phyloP scores from a whole-genome alignment of 1,139 yeast genomes.

The Kodamaea fungicola region DNA sequence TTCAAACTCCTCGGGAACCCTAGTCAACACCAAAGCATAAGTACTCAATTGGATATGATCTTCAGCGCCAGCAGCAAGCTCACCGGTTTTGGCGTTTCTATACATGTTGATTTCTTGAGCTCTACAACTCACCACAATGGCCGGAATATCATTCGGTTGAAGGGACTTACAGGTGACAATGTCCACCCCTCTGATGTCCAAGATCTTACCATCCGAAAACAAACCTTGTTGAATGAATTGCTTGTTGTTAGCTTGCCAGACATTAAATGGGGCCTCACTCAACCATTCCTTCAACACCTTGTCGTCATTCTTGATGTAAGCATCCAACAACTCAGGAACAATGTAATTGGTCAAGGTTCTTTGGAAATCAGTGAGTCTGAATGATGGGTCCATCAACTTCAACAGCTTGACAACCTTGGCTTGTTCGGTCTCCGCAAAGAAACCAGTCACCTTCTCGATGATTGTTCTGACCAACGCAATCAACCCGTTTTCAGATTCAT shows the following conservation, averaged over 20 bases:
- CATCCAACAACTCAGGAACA: conserved; percentile 93
- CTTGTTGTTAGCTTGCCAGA: conserved; percentile 91
- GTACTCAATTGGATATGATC: conserved; percentile 90
- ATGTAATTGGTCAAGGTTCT: conserved; percentile 87
- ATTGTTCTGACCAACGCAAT: conserved; percentile 78
- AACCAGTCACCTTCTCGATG: conserved; percentile 75
- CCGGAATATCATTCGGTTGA: conserved; percentile 92
- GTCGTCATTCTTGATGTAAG: conserved; percentile 90
- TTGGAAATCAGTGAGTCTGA: conserved; percentile 76
- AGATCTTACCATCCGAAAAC: conserved; percentile 84
- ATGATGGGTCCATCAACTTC: conserved; percentile 85
- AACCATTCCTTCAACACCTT: conserved; percentile 83
- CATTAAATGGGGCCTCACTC: conserved; percentile 94
- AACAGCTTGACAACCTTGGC: conserved; percentile 87
- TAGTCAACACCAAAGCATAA: conserved; percentile 93
- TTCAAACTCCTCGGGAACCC: conserved; percentile 88
- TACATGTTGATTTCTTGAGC: conserved; percentile 94
- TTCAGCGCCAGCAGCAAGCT: conserved; percentile 93
- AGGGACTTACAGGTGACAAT: conserved; percentile 83
- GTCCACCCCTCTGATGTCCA: conserved; percentile 95
- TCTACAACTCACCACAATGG: conserved; percentile 89
- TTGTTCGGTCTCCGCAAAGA: conserved; percentile 94
- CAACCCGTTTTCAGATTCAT: conserved; percentile 92
- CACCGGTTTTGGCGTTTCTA: conserved; percentile 88
- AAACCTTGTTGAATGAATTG: conserved; percentile 90